phyloP scores from a whole-genome alignment of 2,329 filamentous ascomycete genomes.

The Venturia effusa region DNA sequence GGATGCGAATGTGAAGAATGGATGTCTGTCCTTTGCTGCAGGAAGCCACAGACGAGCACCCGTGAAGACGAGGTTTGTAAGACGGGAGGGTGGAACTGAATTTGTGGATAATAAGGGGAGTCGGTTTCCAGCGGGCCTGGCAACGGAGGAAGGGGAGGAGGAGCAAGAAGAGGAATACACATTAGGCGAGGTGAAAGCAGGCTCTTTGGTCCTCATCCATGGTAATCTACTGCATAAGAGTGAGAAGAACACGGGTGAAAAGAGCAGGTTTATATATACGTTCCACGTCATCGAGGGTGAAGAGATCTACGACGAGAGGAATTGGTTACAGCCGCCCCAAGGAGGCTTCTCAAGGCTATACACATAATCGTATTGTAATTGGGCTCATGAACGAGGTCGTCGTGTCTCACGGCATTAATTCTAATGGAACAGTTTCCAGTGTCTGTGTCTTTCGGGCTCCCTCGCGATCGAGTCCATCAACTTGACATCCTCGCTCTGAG shows the following conservation, averaged over 20 bases:
- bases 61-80: slow-evolving; percentile 64
- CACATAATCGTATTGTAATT: not conserved
- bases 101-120: slow-evolving; percentile 54
- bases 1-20: slow-evolving; percentile 78
- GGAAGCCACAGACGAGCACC: slow-evolving; percentile 69
- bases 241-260: slow-evolving; percentile 76
- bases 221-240: slow-evolving; percentile 95
- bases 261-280: slow-evolving; percentile 83
- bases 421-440: slow-evolving; percentile 14
- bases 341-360: slow-evolving; percentile 49
- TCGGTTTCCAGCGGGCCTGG: slow-evolving; percentile 45
- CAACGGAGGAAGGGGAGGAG: slow-evolving; percentile 27
- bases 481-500: slow-evolving; percentile 20
- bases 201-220: slow-evolving; percentile 85
- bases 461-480: slow-evolving; percentile 25
- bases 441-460: slow-evolving; percentile 21
- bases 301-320: slow-evolving; percentile 67
- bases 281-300: slow-evolving; percentile 92
- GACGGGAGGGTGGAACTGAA: slow-evolving; percentile 36
- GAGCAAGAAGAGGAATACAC: slow-evolving; percentile 52
- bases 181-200: slow-evolving; percentile 79
- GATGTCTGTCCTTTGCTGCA: slow-evolving; percentile 75
- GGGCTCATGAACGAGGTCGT: not conserved
- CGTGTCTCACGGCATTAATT: not conserved
- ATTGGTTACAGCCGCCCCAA: slow-evolving; percentile 83